Base-by-base conservation (phyloP, 805 yeast species). In the Yamadazyma philogaea region DNA sequence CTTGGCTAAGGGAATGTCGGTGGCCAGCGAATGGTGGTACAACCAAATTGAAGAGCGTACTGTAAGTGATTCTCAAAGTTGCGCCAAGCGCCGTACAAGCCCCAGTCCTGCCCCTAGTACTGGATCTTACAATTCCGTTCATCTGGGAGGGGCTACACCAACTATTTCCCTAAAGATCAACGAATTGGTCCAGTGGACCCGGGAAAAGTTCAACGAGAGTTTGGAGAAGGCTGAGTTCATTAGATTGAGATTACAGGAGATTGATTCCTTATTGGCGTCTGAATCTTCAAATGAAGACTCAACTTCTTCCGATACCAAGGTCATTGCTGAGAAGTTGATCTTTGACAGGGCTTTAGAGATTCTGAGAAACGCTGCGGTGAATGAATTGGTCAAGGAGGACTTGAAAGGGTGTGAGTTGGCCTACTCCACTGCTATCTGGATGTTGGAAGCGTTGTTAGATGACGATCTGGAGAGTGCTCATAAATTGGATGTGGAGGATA, bases 261-360 rank as follows among this genome's bases (percentile, higher is more conserved):
- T 79, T 1, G 70, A 69, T 33, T 63, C 65, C 3, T 50, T 67
- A 14, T 34, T 52, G n/a, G 56, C 52, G 24, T 56, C 56, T 12
- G 34, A 37, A 7, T 15, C 24, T 18, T 17, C 16, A 6, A 26
- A 19, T 19, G 30, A 27, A 12, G 14, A 22, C 28, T 14, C 30
- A 18, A 15, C 30, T 17, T 12, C 11, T 12, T 41, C 40, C 17
- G 39, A 27, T 10, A 26, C n/a, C 8, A 52, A 58, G 40, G 72
- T 81, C 6, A 74, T 82, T 42, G 87, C 95, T 2, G 97, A 91
- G 60, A 86, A 86, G 57, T 72, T 90, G 50, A 79, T 90, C 19
- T 93, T 91, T 64, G 96, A 93, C 54, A 74, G 98, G 37, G 97
- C 98, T 2, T 74, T 91, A 55, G 98, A 91, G 56, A 87, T 90